Conservation (phyloP, 2,329 filamentous ascomycete genomes). For the Aspergillus tubingensis region DNA sequence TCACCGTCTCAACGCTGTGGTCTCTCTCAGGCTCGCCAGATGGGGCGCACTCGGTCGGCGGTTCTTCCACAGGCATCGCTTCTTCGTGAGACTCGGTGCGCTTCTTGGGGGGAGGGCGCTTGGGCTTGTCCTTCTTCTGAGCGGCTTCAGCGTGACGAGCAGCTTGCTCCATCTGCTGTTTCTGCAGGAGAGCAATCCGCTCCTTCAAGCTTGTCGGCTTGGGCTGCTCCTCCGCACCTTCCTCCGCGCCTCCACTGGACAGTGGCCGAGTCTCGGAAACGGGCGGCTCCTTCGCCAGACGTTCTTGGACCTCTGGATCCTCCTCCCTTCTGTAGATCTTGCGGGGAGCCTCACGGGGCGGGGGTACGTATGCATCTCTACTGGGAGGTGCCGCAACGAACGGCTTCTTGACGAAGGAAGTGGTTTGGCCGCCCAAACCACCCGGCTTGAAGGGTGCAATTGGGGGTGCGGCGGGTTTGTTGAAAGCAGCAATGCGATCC, state of each 20-base stretch:
- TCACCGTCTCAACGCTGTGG: constrained; percentile 38
- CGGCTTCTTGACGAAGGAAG: constrained; percentile 88
- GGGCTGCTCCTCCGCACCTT: constrained; percentile 71
- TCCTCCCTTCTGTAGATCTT: constrained; percentile 86
- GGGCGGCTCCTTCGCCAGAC: constrained; percentile 35
- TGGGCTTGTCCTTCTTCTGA: constrained; percentile 85
- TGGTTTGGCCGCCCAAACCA: constrained; percentile 58
- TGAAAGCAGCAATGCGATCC: constrained; percentile 96
- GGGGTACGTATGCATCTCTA: constrained; percentile 84
- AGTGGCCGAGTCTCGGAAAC: constrained; percentile 35
- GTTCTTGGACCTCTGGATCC: constrained; percentile 60
- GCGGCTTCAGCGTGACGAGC: constrained; percentile 75
- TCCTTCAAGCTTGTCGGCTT: constrained; percentile 95
- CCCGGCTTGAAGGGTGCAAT: constrained; percentile 86
- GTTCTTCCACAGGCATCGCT: constrained; percentile 26
- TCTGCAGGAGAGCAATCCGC: constrained; percentile 88
- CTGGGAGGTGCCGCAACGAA: constrained; percentile 95
- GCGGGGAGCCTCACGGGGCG: constrained; percentile 67
- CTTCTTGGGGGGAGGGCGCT: constrained; percentile 72
- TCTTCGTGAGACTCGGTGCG: constrained; percentile 50
- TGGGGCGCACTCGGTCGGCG: constrained; percentile 33
- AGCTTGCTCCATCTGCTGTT: constrained; percentile 88
- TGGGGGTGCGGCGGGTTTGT: constrained; percentile 81
- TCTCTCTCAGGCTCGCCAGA: constrained; percentile 37
- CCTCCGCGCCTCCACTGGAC: constrained; percentile 52